These are phyloP conservation scores for Penicillium egyptiacum DNA, from an alignment of 495 filamentous ascomycete genomes.

Conservation along the genomic window DNA sequence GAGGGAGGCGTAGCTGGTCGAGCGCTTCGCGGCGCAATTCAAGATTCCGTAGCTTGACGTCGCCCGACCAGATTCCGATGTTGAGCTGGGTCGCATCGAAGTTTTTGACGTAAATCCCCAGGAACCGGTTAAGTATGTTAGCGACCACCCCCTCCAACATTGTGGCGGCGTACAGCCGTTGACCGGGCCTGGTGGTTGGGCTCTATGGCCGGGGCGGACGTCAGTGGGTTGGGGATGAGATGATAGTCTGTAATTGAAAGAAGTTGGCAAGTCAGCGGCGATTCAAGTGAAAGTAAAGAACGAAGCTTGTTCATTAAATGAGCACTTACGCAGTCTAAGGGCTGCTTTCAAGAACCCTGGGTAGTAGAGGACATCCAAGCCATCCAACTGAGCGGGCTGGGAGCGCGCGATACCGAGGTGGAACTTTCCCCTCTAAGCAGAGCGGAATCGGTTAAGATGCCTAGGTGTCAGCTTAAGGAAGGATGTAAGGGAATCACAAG, in stretches of 20 bases:
- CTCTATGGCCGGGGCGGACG: slow-evolving; percentile 24
- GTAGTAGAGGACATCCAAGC: slow-evolving; percentile 22
- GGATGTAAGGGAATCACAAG: slow-evolving; percentile 7
- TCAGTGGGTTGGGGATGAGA: slow-evolving; percentile 16
- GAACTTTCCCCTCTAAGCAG: slow-evolving; percentile 16
- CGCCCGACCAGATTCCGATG: slow-evolving; percentile 96
- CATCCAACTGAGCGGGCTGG: slow-evolving; percentile 34
- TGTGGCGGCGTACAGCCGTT: slow-evolving; percentile 39
- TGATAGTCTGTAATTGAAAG: slow-evolving; percentile 15
- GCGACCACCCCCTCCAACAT: slow-evolving; percentile 74
- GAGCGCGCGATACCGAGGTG: slow-evolving; percentile 37
- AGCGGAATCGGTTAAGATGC: background rate
- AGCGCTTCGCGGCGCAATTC: slow-evolving; percentile 92
- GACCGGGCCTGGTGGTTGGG: slow-evolving; percentile 35
- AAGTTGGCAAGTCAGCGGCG: slow-evolving; percentile 11
- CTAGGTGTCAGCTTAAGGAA: background rate
- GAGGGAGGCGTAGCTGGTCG: slow-evolving; percentile 90
- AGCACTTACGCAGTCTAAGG: slow-evolving; percentile 2
- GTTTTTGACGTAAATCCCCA: slow-evolving; percentile 99
- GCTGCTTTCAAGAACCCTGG: slow-evolving; percentile 25
- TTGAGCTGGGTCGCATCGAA: slow-evolving; percentile 96
- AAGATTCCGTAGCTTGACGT: slow-evolving; percentile 88
- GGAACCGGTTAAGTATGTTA: slow-evolving; percentile 93
- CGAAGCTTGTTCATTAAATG: background rate
- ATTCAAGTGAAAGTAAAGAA: background rate